Base-by-base conservation (phyloP, 192 early-diverging fungal species). In the Chytriomyces sp. region DNA sequence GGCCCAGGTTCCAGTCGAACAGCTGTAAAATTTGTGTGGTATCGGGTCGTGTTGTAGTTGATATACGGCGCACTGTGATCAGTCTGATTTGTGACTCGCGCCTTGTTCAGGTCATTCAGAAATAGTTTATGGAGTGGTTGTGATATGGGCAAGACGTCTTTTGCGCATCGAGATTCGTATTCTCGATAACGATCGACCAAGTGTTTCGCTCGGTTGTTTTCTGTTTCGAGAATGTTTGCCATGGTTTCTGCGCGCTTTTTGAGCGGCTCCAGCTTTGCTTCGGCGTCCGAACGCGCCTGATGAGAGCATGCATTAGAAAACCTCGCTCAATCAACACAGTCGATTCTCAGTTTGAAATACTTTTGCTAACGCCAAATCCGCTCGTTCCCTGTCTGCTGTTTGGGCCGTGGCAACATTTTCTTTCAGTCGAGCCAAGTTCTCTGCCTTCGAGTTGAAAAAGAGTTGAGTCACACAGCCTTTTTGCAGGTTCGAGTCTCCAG, bases 121-220 rank as follows among this genome's bases (percentile, higher is more conserved):
- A 48, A 20, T 57, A 57, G 5, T 70, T 59, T 9, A 48, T 73
- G 72, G 45, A 73, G 20, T 7, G 72, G 72, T 63, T 73, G 72
- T 10, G 72, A 73, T 6, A 73, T 46, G 9, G 72, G 72, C 11
- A 45, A 45, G 5, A 73, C 53, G 35, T 61, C 45, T 13, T 20
- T 20, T 9, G 72, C 24, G n/a, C 50, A 61, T 9, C 23, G 3
- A 11, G 53, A n/a, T 7, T n/a, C 10, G 11, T 59, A 10, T 7
- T 16, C n/a, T 23, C 72, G 72, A 48, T 73, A 62, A 28, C 50
- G 53, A 43, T n/a, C 18, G 6, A 61, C 72, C 18, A 73, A 18
- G 23, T 45, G 43, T 73, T 73, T 73, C 20, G 72, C 72, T 9
- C 72, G 72, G 7, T 64, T 26, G 13, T 13, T 64, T 43, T 64